Percentiles rank a stretch among this genome's conserved stretches.
Conservation (phyloP, 768 basidiomycete genomes). For the Plicaturopsis crispa region DNA sequence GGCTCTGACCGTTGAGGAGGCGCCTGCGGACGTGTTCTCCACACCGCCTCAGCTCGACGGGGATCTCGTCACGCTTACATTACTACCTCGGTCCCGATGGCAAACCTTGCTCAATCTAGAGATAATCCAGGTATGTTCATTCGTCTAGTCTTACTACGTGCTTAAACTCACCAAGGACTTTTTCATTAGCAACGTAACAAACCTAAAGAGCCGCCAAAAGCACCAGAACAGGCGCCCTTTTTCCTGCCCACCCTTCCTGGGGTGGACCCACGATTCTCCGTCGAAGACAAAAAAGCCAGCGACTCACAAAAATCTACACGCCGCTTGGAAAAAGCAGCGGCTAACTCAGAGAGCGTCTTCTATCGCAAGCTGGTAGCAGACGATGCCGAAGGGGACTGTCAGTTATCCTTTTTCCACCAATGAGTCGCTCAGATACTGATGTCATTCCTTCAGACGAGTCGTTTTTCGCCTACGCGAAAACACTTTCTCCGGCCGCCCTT, state of each 20-base stretch:
- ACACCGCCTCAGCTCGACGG: conserved; percentile 87
- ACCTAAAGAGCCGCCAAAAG: conserved; percentile 92
- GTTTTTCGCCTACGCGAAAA: conserved; percentile 81
- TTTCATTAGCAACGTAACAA: conserved; percentile 82
- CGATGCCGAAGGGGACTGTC: conserved; percentile 58
- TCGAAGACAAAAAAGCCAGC: conserved; percentile 32
- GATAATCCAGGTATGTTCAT: conserved; percentile 69
- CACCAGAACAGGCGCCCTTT: conserved; percentile 93
- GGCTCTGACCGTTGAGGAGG: conserved; percentile 53
- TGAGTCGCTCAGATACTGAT: not conserved
- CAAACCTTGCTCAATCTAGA: conserved; percentile 96
- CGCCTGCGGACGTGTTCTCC: conserved; percentile 61
- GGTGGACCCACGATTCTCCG: conserved; percentile 74
- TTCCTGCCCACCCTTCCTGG: conserved; percentile 92
- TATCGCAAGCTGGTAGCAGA: conserved; percentile 54
- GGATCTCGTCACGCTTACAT: conserved; percentile 87
- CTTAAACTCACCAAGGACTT: not conserved
- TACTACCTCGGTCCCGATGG: conserved; percentile 90
- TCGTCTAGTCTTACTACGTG: not conserved
- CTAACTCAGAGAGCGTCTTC: conserved; percentile 61
- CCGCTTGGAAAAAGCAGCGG: conserved; percentile 44
- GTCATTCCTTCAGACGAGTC: conserved; percentile 48
- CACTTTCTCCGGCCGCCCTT: conserved; percentile 81
- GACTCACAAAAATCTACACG: conserved; percentile 36
- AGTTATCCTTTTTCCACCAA: too few relatives aligned